phyloP scores from a whole-genome alignment of 2,329 filamentous ascomycete genomes.

The Epichloe amarillans region DNA sequence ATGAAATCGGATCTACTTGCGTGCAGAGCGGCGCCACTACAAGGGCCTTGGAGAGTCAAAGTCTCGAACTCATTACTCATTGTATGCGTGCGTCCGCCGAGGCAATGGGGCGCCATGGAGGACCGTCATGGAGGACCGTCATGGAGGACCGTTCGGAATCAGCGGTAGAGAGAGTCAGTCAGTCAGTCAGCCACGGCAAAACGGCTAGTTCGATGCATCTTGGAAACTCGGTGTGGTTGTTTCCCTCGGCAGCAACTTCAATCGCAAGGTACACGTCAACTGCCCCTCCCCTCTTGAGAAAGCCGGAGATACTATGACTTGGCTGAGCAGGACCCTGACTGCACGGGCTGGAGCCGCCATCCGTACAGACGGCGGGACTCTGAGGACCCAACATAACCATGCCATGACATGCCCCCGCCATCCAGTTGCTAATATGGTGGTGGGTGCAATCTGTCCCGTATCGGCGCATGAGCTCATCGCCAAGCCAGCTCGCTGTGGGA shows the following conservation, averaged over 20 bases:
- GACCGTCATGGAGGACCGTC: not conserved
- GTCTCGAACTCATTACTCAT: not conserved
- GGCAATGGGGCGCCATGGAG: not conserved
- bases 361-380: not conserved
- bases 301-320: no score
- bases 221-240: no score
- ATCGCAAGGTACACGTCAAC: no score
- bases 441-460: not conserved
- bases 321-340: not conserved
- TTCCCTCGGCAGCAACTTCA: no score
- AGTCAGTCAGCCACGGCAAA: no score
- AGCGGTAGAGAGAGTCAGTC: not conserved
- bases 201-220: no score
- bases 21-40: not conserved
- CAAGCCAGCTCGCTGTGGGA: constrained; percentile 1
- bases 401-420: not conserved
- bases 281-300: no score
- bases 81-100: not conserved
- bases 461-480: not conserved
- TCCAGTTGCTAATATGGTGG: not conserved
- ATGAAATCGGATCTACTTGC: not conserved
- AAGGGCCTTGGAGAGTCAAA: not conserved
- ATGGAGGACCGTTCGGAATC: not conserved
- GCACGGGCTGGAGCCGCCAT: not conserved
- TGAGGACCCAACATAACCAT: not conserved